Percentiles rank a stretch among this genome's conserved stretches.
Conservation (phyloP, 1,139 yeast species). For the Hyphopichia wangnamkhiaoensis region DNA sequence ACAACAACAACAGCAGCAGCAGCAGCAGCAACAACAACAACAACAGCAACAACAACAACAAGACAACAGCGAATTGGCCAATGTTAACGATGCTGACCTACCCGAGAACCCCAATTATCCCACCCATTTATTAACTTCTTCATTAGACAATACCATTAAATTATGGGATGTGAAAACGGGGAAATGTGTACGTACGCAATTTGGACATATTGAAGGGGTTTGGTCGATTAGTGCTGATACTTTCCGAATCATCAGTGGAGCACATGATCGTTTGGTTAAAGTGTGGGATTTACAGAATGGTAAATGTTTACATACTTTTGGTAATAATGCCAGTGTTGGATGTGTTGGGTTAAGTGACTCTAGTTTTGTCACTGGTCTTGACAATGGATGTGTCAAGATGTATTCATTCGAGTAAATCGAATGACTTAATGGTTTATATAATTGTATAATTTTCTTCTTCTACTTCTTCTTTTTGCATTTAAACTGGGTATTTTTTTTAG, state of each 20-base stretch:
- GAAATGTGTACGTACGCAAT: constrained; percentile 85
- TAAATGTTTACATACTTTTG: constrained; percentile 88
- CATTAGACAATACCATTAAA: constrained; percentile 90
- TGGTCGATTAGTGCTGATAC: constrained; percentile 97
- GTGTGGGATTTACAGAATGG: constrained; percentile 97
- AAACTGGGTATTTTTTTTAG: neutral
- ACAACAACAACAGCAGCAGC: constrained; percentile 1
- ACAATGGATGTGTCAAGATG: constrained; percentile 80
- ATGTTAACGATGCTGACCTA: constrained; percentile 24
- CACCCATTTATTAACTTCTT: constrained; percentile 81
- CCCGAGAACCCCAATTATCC: constrained; percentile 50
- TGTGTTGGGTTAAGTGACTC: constrained; percentile 92
- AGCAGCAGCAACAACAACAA: neutral
- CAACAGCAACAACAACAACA: constrained; percentile 1
- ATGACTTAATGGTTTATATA: neutral
- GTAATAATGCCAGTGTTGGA: constrained; percentile 71
- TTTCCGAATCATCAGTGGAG: constrained; percentile 89
- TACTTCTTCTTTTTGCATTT: neutral
- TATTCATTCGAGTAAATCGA: constrained; percentile 64
- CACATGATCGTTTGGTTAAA: constrained; percentile 86
- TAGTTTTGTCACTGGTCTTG: constrained; percentile 86
- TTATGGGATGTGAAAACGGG: constrained; percentile 90
- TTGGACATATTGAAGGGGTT: constrained; percentile 97
- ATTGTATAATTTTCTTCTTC: neutral
- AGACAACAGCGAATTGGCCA: constrained; percentile 7